phyloP scores from a whole-genome alignment of 2,329 filamentous ascomycete genomes.

The Beauveria rudraprayagi region DNA sequence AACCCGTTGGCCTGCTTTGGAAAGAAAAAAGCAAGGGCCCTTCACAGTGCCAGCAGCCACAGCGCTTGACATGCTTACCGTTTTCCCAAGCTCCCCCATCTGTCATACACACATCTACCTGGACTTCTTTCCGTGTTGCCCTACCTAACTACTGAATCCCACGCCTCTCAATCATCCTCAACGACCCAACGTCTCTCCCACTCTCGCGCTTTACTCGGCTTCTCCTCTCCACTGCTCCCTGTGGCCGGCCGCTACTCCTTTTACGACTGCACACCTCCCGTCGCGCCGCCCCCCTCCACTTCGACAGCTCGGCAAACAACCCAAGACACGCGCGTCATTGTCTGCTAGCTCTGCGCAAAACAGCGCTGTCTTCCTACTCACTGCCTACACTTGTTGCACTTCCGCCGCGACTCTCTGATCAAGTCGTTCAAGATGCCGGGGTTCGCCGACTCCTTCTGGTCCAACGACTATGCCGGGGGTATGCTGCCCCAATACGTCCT shows the following conservation, averaged over 20 bases:
- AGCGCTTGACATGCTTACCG: background rate
- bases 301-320: background rate
- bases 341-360: background rate
- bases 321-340: constrained; percentile 3
- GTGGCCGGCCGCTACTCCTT: background rate
- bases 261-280: background rate
- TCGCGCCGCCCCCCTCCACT: background rate
- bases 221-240: background rate
- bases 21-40: background rate
- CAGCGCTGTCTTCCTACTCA: background rate
- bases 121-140: background rate
- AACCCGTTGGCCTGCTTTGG: background rate
- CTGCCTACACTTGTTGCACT: background rate
- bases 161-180: background rate
- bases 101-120: background rate
- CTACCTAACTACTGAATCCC: background rate
- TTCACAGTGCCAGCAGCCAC: constrained; percentile 4
- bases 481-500: constrained; percentile 21
- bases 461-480: constrained; percentile 92
- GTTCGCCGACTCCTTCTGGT: constrained; percentile 97
- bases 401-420: background rate
- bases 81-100: background rate
- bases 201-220: background rate
- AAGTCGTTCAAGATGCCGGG: constrained; percentile 57
- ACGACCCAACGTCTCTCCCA: background rate